Evolutionary conservation across 345 rosid species (phyloP).

Genomic region (Mangifera indica): DNA sequence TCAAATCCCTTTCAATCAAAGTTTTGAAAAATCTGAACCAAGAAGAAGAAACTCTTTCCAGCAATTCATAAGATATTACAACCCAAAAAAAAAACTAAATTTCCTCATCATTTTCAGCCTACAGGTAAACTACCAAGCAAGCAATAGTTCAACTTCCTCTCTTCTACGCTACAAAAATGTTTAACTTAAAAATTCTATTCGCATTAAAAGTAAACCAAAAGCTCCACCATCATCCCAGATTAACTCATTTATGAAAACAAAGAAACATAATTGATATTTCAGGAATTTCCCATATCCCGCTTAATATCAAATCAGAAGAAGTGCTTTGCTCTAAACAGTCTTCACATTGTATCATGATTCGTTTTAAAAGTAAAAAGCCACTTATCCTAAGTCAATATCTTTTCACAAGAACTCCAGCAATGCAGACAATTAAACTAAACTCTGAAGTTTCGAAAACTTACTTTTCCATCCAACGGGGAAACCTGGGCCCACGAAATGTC

Average conservation of each 20-base stretch:
- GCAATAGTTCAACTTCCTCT: not conserved
- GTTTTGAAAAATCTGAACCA: not conserved
- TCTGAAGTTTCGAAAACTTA: constrained; percentile 26
- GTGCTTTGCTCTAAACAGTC: too few relatives aligned
- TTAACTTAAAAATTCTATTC: not conserved
- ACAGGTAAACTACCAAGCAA: not conserved
- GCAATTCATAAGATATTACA: not conserved
- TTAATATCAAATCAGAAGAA: too few relatives aligned
- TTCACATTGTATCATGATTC: too few relatives aligned
- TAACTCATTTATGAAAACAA: not conserved
- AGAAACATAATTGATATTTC: not conserved
- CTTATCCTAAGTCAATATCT: not conserved
- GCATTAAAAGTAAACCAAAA: not conserved
- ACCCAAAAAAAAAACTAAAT: not conserved
- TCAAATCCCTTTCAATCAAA: not conserved
- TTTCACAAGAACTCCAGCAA: not conserved
- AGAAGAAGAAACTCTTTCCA: not conserved
- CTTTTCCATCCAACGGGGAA: constrained; percentile 98
- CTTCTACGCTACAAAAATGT: not conserved
- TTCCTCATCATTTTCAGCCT: not conserved
- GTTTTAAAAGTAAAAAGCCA: not conserved
- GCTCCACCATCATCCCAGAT: not conserved
- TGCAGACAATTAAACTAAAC: not conserved
- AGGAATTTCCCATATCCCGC: too few relatives aligned
- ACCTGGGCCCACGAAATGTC: constrained; percentile 78